These are phyloP conservation scores for Trichoderma breve DNA, from an alignment of 2,329 filamentous ascomycete genomes.

Conservation along the genomic window DNA sequence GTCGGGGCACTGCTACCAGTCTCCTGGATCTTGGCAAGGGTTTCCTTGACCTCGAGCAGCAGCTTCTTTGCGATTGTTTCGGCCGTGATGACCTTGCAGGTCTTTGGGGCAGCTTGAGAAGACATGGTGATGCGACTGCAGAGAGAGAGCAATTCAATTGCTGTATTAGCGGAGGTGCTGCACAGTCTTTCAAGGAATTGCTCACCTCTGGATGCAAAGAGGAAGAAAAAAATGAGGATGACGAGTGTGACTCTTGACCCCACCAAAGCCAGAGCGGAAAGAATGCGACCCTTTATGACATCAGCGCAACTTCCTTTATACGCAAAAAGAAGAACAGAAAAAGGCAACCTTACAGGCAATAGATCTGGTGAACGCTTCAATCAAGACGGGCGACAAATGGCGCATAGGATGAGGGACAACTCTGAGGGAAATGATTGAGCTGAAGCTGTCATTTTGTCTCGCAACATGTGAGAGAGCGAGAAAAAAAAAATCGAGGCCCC, in stretches of 20 bases:
- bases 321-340: not conserved
- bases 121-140: constrained; percentile 28
- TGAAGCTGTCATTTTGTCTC: constrained; percentile 6
- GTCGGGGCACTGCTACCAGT: constrained; percentile 59
- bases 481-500: constrained; percentile 18
- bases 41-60: constrained; percentile 73
- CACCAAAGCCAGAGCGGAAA: constrained; percentile 9
- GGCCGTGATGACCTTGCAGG: constrained; percentile 92
- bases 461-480: not conserved
- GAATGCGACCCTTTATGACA: constrained; percentile 13
- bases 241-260: constrained; percentile 17
- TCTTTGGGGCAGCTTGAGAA: constrained; percentile 49
- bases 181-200: not conserved
- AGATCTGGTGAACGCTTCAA: not conserved
- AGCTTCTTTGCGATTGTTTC: constrained; percentile 82
- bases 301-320: constrained; percentile 10
- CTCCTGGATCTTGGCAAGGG: constrained; percentile 67
- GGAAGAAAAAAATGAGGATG: not conserved
- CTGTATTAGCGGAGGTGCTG: not conserved
- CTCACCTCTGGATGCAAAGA: not conserved
- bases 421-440: not conserved
- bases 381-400: not conserved
- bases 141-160: not conserved
- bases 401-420: not conserved
- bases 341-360: not conserved